Base-by-base conservation (phyloP, 306 rosid species). In the Casuarina cunninghamiana region DNA sequence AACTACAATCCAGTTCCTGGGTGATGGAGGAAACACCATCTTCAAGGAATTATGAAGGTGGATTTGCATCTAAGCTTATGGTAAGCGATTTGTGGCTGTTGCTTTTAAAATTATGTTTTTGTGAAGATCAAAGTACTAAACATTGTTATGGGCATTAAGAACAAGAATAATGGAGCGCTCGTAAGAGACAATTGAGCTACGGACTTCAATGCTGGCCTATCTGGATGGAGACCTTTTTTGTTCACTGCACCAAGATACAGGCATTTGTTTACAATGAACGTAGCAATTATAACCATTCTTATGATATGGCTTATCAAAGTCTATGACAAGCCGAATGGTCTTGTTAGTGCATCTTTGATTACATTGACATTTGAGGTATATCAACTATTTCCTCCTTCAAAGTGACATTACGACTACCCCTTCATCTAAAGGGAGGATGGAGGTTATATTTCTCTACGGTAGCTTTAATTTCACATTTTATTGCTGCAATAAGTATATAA, bases 1-100 rank as follows among this genome's bases (percentile, higher is more conserved):
- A 79, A 88, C 80, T 94, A 94, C 80, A 94, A 94, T 87, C 98
- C 98, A 5, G 98, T 92, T 81, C 98, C 97, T 72, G 97, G 98
- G 78, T 94, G 84, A 94, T 89, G 97, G 90, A 90, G 75, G 97
- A 88, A 43, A 95, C 90, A 76, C 98, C 98, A 72, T 92, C 98
- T 43, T 88, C 97, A 4, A 88, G 89, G 74, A 87, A 92, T 84
- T 94, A 94, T 82, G 79, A 74, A 16, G 97, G 97, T 79, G 98
- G 98, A 54, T 95, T 95, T 61, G 91, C 97, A 45, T 89, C 97
- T 48, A 95, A 92, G 83, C 98, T 92, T 81, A 92, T 95, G 98
- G 97, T 89, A 38, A 84, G 86, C 75, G 76, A 58, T 71, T 66
- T 62, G 82, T 70, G 44, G 48, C 61, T 26, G 19, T 69, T 54